These are phyloP conservation scores for Podospora comata DNA, from an alignment of 495 filamentous ascomycete species.

Conservation along the genomic window DNA sequence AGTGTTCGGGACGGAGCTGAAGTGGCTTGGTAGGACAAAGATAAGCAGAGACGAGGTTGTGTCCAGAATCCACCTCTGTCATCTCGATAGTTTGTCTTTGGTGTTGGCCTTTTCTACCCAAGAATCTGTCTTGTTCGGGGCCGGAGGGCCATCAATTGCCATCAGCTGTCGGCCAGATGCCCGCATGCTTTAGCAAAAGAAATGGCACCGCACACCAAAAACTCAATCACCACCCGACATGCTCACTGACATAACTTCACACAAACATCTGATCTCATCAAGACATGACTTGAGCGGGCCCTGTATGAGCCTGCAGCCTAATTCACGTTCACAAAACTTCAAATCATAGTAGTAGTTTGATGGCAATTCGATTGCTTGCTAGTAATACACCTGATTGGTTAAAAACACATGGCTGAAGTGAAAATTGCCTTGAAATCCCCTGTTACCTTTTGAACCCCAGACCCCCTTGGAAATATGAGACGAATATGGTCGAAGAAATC, in stretches of 20 bases:
- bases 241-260: neutral
- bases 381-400: constrained; percentile 10
- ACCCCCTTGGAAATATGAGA: constrained; percentile 6
- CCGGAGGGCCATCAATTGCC: neutral
- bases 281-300: neutral
- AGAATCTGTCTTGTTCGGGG: too few species aligned
- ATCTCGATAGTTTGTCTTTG: neutral
- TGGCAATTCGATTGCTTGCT: neutral
- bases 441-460: constrained; percentile 24
- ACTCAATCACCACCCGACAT: neutral
- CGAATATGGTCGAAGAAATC: constrained; percentile 1
- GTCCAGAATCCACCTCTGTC: neutral
- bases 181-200: neutral
- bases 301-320: neutral
- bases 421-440: constrained; percentile 11
- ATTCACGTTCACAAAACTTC: neutral
- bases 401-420: constrained; percentile 3
- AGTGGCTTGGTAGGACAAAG: neutral
- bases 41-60: neutral
- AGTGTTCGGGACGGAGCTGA: neutral
- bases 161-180: neutral
- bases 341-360: neutral
- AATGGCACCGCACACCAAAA: neutral
- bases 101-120: neutral
- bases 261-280: neutral